Evolutionary conservation across 2,329 filamentous ascomycete species (phyloP).

Genomic region (Curvularia sp.): DNA sequence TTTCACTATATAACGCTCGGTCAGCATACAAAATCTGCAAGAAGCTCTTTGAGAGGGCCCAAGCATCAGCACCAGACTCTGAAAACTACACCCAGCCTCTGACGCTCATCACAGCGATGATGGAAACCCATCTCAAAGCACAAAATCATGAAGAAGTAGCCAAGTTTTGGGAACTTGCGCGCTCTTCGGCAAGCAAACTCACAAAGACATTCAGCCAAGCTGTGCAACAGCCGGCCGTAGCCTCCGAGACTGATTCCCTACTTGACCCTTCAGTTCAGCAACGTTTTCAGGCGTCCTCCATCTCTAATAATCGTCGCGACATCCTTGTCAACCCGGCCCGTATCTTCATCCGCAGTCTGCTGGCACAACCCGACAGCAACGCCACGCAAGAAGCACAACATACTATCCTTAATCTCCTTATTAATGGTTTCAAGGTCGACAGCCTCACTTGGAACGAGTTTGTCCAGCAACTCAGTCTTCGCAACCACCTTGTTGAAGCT

Average conservation of each 20-base stretch:
- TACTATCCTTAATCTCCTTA: conserved; percentile 62
- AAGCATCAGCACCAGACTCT: conserved; percentile 23
- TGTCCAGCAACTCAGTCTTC: conserved; percentile 70
- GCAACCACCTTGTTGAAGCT: conserved; percentile 68
- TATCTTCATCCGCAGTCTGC: conserved; percentile 62
- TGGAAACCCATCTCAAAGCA: conserved; percentile 69
- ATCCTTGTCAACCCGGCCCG: conserved; percentile 59
- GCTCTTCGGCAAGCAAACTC: conserved; percentile 59
- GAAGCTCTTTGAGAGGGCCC: conserved; percentile 36
- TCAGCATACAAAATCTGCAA: conserved; percentile 54
- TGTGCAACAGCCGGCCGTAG: conserved; percentile 44
- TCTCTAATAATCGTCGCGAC: conserved; percentile 54
- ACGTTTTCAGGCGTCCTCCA: conserved; percentile 29
- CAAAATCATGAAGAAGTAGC: conserved; percentile 67
- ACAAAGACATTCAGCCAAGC: conserved; percentile 42
- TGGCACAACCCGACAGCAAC: conserved; percentile 53
- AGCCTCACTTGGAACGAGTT: conserved; percentile 82
- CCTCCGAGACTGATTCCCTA: conserved; percentile 27
- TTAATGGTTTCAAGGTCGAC: conserved; percentile 75
- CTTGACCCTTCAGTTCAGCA: conserved; percentile 31
- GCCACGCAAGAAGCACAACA: conserved; percentile 41
- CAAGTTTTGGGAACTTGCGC: conserved; percentile 70
- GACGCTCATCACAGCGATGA: conserved; percentile 63
- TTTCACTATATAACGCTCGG: conserved; percentile 62
- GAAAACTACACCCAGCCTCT: conserved; percentile 34